Evolutionary conservation across 2,329 filamentous ascomycete genomes (phyloP), one percentile per base, ranked within the genome.

Genomic region (Fonsecaea erecta): DNA sequence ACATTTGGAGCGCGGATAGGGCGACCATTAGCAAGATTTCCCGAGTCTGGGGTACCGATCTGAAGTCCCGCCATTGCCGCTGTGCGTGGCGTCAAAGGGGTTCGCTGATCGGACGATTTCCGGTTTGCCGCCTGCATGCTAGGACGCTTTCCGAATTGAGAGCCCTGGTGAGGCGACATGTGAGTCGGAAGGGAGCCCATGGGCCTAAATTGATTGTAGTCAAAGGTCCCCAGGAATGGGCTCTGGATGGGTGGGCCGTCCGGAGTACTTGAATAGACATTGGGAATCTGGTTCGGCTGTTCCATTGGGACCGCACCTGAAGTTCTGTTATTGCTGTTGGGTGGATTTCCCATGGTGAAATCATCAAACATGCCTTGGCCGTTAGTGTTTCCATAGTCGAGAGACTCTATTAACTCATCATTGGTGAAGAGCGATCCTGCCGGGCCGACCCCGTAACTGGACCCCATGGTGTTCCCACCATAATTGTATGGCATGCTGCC

Each of bases 171-270:
- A 71, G 71, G 75, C 65, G 71, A 74, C 70, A 79, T 81, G 60
- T 76, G 79, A 61, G 76, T 79, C 67, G 76, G 78, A 63, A 76
- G 75, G 66, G 72, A 76, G 64, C 73, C 74, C 73, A 81, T 81
- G 64, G 86, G 85, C 52, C 90, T 87, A 76, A 92, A 96, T 70
- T 93, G 90, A 37, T 84, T 84, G 74, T 90, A 90, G 78, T 88
- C 90, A 81, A 93, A 95, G 74, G 85, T 88, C 71, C 80, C 82
- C 48, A 91, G 85, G 74, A 93, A 97, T 0, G 94, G 94, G 73
- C 93, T 97, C 74, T 96, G 91, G 66, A 97, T 94, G 5, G 94
- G 93, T 60, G 92, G 90, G 59, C 92, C 92, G 67, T 98, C 94
- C 2, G 94, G 93, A 1, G 93, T 97, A 76, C 91, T 92, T 21